Conservation (phyloP, 2,329 filamentous ascomycete genomes). For the Capronia americana region DNA sequence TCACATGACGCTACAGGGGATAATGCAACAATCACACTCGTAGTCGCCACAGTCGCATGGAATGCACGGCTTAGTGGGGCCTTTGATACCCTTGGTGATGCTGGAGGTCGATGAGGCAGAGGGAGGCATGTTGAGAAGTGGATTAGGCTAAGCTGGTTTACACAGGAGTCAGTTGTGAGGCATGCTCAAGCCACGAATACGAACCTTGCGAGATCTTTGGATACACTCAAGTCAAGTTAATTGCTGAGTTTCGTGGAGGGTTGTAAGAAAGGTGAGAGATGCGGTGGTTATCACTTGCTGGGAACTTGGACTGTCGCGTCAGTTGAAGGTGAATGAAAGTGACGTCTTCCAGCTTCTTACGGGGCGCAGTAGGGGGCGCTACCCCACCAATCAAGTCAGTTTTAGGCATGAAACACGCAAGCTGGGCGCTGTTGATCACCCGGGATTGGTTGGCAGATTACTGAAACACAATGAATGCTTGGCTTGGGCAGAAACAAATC, state of each 20-base stretch:
- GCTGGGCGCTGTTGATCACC: slow-evolving; percentile 3
- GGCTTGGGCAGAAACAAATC: slow-evolving; percentile 4
- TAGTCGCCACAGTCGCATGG: slow-evolving; percentile 33
- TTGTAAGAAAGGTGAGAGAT: neutral
- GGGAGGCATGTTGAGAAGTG: slow-evolving; percentile 29
- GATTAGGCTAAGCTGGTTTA: neutral
- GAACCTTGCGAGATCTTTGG: neutral
- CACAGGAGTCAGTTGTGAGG: neutral
- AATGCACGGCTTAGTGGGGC: slow-evolving; percentile 36
- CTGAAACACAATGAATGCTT: slow-evolving; percentile 2
- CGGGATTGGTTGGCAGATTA: slow-evolving; percentile 6
- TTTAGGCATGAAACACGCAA: slow-evolving; percentile 20
- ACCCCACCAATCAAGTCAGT: slow-evolving; percentile 1
- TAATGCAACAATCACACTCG: slow-evolving; percentile 36
- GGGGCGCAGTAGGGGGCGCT: neutral
- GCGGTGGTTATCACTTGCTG: neutral
- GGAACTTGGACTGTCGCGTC: neutral
- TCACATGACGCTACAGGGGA: slow-evolving; percentile 34
- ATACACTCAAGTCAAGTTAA: neutral
- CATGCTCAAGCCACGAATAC: neutral
- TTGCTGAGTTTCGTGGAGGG: neutral
- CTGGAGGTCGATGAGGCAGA: slow-evolving; percentile 35
- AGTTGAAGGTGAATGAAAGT: slow-evolving; percentile 3
- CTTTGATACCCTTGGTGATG: slow-evolving; percentile 36
- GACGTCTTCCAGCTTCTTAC: slow-evolving; percentile 7